Conservation (phyloP, 225 moss, liverwort and hornwort species). For the Sphagnum tenellum region DNA sequence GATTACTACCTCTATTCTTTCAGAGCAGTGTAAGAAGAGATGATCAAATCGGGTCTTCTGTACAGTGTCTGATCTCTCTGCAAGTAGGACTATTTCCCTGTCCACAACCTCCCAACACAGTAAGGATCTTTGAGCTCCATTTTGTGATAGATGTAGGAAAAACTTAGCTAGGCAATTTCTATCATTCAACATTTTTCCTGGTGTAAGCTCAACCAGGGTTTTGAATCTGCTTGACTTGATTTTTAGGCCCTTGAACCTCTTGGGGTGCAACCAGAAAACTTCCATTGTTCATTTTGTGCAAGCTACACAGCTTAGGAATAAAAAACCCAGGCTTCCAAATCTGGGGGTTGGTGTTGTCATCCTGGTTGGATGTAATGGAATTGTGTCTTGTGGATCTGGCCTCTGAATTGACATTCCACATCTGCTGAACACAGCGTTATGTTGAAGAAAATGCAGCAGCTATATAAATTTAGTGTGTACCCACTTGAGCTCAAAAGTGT, state of each 20-base stretch:
- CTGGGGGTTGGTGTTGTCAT: too few species aligned
- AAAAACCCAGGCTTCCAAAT: too few species aligned
- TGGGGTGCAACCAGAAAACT: not conserved
- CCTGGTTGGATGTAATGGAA: too few species aligned
- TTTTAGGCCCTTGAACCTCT: not conserved
- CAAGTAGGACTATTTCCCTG: not conserved
- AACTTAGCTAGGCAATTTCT: slow-evolving; percentile 1
- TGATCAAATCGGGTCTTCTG: not conserved
- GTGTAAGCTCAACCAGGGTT: slow-evolving; percentile 1
- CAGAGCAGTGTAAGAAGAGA: not conserved
- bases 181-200: slow-evolving; percentile 5
- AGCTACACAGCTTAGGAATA: too few species aligned
- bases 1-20: too few species aligned
- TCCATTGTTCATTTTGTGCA: too few species aligned
- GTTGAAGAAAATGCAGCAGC: too few species aligned
- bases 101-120: not conserved
- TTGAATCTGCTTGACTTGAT: not conserved
- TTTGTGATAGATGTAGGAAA: not conserved
- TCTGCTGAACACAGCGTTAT: too few species aligned
- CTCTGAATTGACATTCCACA: too few species aligned
- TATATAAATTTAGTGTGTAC: too few species aligned
- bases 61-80: not conserved
- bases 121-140: not conserved
- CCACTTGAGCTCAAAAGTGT: too few species aligned
- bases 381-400: too few species aligned